Base-by-base conservation (phyloP, 345 rosid genomes). In the Lagerstroemia speciosa region DNA sequence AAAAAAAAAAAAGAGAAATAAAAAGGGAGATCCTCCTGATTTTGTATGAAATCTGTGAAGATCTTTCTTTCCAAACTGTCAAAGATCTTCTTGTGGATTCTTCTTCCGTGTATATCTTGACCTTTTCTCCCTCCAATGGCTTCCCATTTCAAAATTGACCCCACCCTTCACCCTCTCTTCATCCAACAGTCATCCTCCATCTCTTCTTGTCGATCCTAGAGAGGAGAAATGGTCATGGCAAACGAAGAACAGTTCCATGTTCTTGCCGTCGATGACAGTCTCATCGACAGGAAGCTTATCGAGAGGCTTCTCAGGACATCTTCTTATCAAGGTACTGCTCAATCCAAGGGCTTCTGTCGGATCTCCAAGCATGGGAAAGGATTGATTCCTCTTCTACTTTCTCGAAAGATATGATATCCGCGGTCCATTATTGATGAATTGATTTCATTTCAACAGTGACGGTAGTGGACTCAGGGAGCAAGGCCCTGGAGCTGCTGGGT, bases 181-280 rank as follows among this genome's bases (percentile, higher is more conserved):
- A n/a, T n/a, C n/a, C n/a, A n/a, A n/a, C n/a, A n/a, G 22, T n/a
- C 75, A 17, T 60, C 73, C 20, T 73, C 73, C 50, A 2, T 66
- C 69, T 33, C 22, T 62, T 19, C 20, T 58, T 32, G n/a, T 36
- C 15, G 16, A 32, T 70, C 34, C 36, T 36, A 38, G 33, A 29
- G 26, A 61, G 76, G 74, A 80, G 78, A 60, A 37, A 57, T 84
- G 72, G 81, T 71, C 24, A 27, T 69, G 58, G 78, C 80, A 67
- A 40, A 78, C 33, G 86, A 84, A 53, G 31, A 87, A 61, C 79
- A 80, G 78, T 93, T 91, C 73, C 98, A 91, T 76, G 98, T 93
- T 77, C 87, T 93, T 24, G 98, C 98, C 36, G 97, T 93, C 71
- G 98, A 93, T 77, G 98, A 93, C 68, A 91, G 91, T 65, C 30